Base-by-base conservation (phyloP, 352 stramenopile genomes). In the Elongisporangium prolatum region DNA sequence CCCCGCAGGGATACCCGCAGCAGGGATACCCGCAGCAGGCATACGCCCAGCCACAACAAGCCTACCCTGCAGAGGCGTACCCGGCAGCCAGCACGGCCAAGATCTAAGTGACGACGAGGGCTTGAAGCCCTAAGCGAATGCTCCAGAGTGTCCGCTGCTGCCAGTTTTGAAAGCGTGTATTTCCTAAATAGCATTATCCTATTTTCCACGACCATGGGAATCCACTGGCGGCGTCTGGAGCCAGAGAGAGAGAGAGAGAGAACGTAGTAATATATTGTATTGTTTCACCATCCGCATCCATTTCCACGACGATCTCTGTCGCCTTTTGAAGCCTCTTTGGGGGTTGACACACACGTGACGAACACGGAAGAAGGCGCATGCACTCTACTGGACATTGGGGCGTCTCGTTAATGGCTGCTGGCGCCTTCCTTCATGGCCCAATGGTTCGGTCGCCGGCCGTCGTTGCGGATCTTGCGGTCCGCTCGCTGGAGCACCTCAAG, bases 401-500 rank as follows among this genome's bases (percentile, higher is more conserved):
- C 10, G 13, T 38, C 28, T 38, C 28, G 34, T 38, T 71, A 86
- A 57, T 88, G 78, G 55, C 72, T 65, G 40, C 50, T 48, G 38
- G 72, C 68, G 21, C 70, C 69, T 38, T 70, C 74, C 37, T 76
- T 71, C 48, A 86, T 66, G 6, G 80, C 75, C 85, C 85, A 94
- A 58, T 94, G 85, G 65, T 87, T 94, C 6, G 82, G 66, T 14
- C 80, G 82, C 17, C 82, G 82, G 17, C 82, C 82, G 17, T 94
- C 85, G 44, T 75, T 85, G 21, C 85, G 82, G 11, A 78, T 65
- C 63, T 90, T 91, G 28, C 85, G 85, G 68, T 94, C 85, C 11
- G 76, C 74, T 14, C 85, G 77, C 57, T 94, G 85, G 34, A 94
- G 63, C 25, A 91, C 80, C 58, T 94, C 85, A 9, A 94, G 70